phyloP scores from a whole-genome alignment of 306 rosid species.

The Trifolium dubium region DNA sequence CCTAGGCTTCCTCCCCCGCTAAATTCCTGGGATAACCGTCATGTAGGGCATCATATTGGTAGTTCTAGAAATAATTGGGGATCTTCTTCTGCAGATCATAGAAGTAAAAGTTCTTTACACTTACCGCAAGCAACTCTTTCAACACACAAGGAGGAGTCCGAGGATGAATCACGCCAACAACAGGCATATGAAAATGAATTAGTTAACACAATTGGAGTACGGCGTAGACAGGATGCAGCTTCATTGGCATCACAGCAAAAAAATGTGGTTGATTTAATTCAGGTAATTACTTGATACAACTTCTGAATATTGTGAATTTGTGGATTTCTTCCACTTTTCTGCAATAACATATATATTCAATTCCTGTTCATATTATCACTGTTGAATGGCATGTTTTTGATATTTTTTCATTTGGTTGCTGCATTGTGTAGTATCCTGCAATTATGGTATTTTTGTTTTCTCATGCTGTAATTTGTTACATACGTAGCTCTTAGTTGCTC shows the following conservation, averaged over 20 bases:
- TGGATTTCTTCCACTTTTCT: slow-evolving; percentile 4
- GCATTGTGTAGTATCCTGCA: neutral
- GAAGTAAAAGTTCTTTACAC: slow-evolving; percentile 53
- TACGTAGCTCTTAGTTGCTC: slow-evolving; percentile 11
- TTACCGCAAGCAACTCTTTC: slow-evolving; percentile 62
- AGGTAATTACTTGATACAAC: slow-evolving; percentile 50
- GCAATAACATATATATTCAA: neutral
- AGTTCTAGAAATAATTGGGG: slow-evolving; percentile 53
- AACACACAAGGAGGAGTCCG: slow-evolving; percentile 64
- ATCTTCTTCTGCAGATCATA: slow-evolving; percentile 63
- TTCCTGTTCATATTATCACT: neutral
- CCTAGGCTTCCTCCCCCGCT: slow-evolving; percentile 72
- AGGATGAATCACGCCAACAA: slow-evolving; percentile 64
- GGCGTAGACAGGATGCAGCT: slow-evolving; percentile 48
- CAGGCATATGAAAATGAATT: slow-evolving; percentile 54
- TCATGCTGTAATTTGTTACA: slow-evolving; percentile 20
- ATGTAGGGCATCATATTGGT: slow-evolving; percentile 53
- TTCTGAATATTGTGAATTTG: slow-evolving; percentile 25
- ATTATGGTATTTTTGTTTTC: slow-evolving; percentile 20
- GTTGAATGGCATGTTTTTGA: neutral
- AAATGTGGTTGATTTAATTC: slow-evolving; percentile 57
- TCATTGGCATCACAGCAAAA: slow-evolving; percentile 47
- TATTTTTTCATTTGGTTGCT: slow-evolving; percentile 3
- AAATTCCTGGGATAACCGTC: slow-evolving; percentile 67
- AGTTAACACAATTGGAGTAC: slow-evolving; percentile 42